A percentile compares a stretch with the other conserved stretches of the same genome.
phyloP scores from a whole-genome alignment of 495 filamentous ascomycete genomes.

The Neurospora tetraspora region DNA sequence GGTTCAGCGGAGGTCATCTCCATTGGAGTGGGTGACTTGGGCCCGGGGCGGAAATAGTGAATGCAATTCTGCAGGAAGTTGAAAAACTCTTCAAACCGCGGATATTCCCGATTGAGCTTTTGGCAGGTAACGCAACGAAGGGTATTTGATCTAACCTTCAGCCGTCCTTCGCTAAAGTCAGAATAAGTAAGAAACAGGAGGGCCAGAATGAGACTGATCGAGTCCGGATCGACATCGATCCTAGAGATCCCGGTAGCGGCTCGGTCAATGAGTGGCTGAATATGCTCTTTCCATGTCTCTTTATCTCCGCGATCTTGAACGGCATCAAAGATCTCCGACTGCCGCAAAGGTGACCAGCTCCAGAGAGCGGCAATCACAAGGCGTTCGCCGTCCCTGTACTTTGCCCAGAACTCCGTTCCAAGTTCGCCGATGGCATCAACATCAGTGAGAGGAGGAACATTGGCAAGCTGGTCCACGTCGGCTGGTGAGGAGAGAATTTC shows the following conservation, averaged over 20 bases:
- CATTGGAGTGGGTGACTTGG: constrained; percentile 3
- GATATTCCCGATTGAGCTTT: neutral
- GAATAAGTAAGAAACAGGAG: constrained; percentile 18
- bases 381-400: constrained; percentile 11
- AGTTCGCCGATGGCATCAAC: constrained; percentile 8
- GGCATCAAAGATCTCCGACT: neutral
- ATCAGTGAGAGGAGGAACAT: constrained; percentile 5
- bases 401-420: constrained; percentile 14
- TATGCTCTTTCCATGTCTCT: constrained; percentile 13
- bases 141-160: neutral
- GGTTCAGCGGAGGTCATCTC: neutral
- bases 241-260: neutral
- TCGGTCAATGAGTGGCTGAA: constrained; percentile 4
- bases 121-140: neutral
- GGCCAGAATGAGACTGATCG: constrained; percentile 3
- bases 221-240: neutral
- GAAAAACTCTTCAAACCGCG: constrained; percentile 8
- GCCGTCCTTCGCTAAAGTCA: neutral
- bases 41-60: constrained; percentile 2
- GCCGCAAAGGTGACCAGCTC: neutral
- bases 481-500: constrained; percentile 8
- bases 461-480: neutral
- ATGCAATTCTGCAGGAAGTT: constrained; percentile 7
- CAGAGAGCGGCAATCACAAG: constrained; percentile 16
- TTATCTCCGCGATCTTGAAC: neutral